Evolutionary conservation across 2,329 filamentous ascomycete species (phyloP).

Genomic region (Diplodia corticola): DNA sequence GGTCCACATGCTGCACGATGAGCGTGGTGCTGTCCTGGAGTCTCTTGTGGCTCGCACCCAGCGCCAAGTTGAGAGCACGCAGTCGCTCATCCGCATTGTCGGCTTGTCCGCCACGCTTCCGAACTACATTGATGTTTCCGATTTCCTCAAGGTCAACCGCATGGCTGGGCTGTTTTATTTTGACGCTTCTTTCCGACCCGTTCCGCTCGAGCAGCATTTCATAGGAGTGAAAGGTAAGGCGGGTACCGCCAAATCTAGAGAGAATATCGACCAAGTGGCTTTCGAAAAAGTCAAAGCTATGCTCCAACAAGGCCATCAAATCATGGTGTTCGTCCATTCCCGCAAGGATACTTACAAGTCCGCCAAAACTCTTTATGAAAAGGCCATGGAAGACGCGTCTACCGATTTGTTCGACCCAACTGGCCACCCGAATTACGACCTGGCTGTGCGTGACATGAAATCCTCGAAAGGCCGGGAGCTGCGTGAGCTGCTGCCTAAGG

Average conservation of each 20-base stretch:
- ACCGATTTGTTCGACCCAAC: constrained; percentile 81
- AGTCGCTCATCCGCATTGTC: constrained; percentile 93
- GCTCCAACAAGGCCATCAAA: constrained; percentile 86
- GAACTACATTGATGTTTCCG: constrained; percentile 94
- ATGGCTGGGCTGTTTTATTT: constrained; percentile 95
- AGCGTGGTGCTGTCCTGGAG: constrained; percentile 92
- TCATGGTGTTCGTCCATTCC: constrained; percentile 99
- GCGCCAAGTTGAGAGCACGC: constrained; percentile 95
- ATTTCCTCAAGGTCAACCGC: constrained; percentile 95
- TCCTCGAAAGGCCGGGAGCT: constrained; percentile 82
- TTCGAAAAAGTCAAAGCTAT: constrained; percentile 96
- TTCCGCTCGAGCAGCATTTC: constrained; percentile 96
- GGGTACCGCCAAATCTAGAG: constrained; percentile 75
- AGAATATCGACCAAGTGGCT: constrained; percentile 82
- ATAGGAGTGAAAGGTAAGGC: constrained; percentile 92
- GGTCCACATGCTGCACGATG: constrained; percentile 98
- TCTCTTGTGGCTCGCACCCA: constrained; percentile 93
- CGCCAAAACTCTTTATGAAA: constrained; percentile 80
- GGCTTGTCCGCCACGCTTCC: constrained; percentile 93
- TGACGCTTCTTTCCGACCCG: constrained; percentile 90
- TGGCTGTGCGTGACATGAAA: constrained; percentile 81
- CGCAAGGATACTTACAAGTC: constrained; percentile 90
- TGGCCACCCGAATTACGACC: constrained; percentile 75
- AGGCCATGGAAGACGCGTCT: constrained; percentile 78
- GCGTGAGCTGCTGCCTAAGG: constrained; percentile 84